Base-by-base conservation (phyloP, 495 filamentous ascomycete genomes). In the Penicillium canescens region DNA sequence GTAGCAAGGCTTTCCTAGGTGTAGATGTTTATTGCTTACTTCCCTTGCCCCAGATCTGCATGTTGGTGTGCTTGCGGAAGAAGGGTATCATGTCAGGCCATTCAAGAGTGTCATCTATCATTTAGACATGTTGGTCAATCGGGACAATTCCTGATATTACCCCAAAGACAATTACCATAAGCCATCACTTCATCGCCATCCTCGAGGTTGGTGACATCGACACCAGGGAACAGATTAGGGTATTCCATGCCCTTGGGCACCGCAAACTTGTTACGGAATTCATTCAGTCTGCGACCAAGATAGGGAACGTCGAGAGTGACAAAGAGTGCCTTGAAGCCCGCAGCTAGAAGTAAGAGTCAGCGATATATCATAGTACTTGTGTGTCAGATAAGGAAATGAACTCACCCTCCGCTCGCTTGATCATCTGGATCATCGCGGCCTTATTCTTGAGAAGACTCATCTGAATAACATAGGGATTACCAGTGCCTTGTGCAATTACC, bases 291-390 rank as follows among this genome's bases (percentile, higher is more conserved):
- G 38, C 85, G 86, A 0, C 83, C 85, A 5, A 96, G 81, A 63
- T 96, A 88, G 6, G 93, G 93, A 31, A 91, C 90, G 66, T 97
- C 92, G 39, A 96, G 93, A 3, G 91, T 96, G 70, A 97, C 90
- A 75, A 96, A 94, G 4, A 97, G 78, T 3, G 86, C 92, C 69
- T 92, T 92, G 74, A 90, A 95, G 18, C 91, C 92, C 37, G 90
- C 83, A 63, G 76, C 67, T 70, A 33, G 5, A 20, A 12, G 31
- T 34, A 7, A 46, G n/a, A 11, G 50, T 58, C 18, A 57, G 56
- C n/a, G 28, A 36, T 26, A 43, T 38, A 18, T 31, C 26, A 14
- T 24, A 6, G 4, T 6, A 4, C 3, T 24, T 3, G 23, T 6
- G 42, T 34, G n/a, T 6, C 18, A 34, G 68, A 49, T 12, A 60